Base-by-base conservation (phyloP, 768 basidiomycete species). In the Tephrocybe sp. region DNA sequence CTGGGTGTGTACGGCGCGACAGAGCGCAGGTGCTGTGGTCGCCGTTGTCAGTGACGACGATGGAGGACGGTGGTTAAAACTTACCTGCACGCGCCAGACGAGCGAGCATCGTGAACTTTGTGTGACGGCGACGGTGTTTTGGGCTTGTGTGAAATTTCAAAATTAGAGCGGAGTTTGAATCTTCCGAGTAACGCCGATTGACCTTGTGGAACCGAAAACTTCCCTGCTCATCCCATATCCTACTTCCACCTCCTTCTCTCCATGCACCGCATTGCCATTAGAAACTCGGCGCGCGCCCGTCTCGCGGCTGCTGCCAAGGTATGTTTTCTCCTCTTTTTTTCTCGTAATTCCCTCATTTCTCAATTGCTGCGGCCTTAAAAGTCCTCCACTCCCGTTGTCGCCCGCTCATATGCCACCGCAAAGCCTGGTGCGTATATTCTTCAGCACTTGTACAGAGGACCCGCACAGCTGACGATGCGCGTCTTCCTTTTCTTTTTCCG, bases 321-420 rank as follows among this genome's bases (percentile, higher is more conserved):
- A 49, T 51, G 65, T 55, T 39, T 47, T 46, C 60, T 47, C 13
- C 4, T 35, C 4, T 16, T 32, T 65, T 66, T 59, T 49, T 73
- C 50, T 39, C n/a, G 26, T 35, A 15, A 48, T 56, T 47, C 52
- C 39, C 54, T n/a, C n/a, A 22, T 39, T 22, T 28, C 47, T 67
- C 45, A 62, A 39, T 30, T 51, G 46, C 54, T 38, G 64, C 65
- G 61, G 58, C 48, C 43, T 57, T 57, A 61, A 45, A 55, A 77
- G 75, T 67, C 67, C 68, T 69, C 77, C 64, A 73, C 75, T 52
- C 74, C 78, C 64, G 61, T 79, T 61, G 71, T 77, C 51, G 70
- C 84, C 66, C 91, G 96, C 67, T 78, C 88, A 55, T 99, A 99
- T 79, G 97, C 97, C 61, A 94, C 96, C 62, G 95, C 95, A 64